phyloP scores from a whole-genome alignment of 2,329 filamentous ascomycete genomes.

The Tympanopsis confertula region DNA sequence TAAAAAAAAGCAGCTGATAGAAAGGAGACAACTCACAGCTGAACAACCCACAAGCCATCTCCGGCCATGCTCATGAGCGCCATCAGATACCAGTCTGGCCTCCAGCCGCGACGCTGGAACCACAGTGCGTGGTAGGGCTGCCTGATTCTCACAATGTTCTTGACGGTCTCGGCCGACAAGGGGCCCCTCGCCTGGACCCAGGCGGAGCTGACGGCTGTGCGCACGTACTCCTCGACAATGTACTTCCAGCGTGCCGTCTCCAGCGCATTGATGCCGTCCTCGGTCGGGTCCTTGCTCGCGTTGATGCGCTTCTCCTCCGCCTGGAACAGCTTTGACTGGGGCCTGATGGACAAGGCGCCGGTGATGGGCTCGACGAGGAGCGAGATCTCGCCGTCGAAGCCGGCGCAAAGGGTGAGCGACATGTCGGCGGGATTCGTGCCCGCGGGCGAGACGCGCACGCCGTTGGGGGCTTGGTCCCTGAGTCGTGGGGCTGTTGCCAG shows the following conservation, averaged over 20 bases:
- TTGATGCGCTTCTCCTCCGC: constrained; percentile 58
- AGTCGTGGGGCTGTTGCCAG: constrained; percentile 47
- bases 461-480: constrained; percentile 43
- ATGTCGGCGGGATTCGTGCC: constrained; percentile 41
- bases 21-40: constrained; percentile 34
- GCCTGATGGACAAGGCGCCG: constrained; percentile 62
- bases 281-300: constrained; percentile 36
- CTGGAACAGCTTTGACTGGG: constrained; percentile 42
- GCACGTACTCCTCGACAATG: constrained; percentile 48
- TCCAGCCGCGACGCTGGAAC: constrained; percentile 64
- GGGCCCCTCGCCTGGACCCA: constrained; percentile 45
- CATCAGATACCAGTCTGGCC: constrained; percentile 59
- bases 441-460: constrained; percentile 40
- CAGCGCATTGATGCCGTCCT: constrained; percentile 44
- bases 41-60: constrained; percentile 69
- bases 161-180: constrained; percentile 39
- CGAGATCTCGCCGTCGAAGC: constrained; percentile 51
- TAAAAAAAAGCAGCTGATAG: constrained; percentile 1
- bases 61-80: constrained; percentile 60
- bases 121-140: constrained; percentile 55
- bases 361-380: constrained; percentile 67
- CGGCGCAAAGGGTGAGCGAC: constrained; percentile 30
- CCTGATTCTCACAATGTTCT: constrained; percentile 48
- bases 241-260: constrained; percentile 51
- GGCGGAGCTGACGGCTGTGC: constrained; percentile 47